A percentile compares a stretch with the other conserved stretches of the same genome.
phyloP scores from a whole-genome alignment of 2,329 filamentous ascomycete genomes.

The Gnomoniopsis sp. region DNA sequence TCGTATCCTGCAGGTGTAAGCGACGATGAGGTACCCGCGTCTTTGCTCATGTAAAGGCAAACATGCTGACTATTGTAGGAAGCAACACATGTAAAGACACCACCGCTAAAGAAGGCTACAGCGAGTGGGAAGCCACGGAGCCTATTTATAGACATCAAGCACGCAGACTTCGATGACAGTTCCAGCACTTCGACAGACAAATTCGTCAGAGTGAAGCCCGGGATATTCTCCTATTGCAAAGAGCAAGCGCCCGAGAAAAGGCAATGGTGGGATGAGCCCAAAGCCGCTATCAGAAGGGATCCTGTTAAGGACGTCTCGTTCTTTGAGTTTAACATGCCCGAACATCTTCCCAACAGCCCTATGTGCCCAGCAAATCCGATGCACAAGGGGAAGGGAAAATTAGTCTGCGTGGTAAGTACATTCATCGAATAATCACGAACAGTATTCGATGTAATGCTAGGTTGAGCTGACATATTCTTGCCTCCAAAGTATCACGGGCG shows the following conservation, averaged over 20 bases:
- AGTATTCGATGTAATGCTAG: neutral
- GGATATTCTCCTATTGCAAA: neutral
- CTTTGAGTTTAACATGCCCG: conserved; percentile 48
- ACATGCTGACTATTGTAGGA: neutral
- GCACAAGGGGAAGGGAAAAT: conserved; percentile 41
- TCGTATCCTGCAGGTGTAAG: conserved; percentile 16
- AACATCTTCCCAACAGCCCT: conserved; percentile 49
- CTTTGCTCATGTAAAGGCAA: neutral
- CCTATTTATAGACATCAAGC: conserved; percentile 6
- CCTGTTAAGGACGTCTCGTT: conserved; percentile 13
- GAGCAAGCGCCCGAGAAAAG: conserved; percentile 12
- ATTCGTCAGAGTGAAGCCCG: neutral
- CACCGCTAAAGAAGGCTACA: neutral
- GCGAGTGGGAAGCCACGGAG: neutral
- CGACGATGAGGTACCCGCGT: neutral
- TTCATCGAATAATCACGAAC: neutral
- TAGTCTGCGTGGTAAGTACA: conserved; percentile 40
- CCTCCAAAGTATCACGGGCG: conserved; percentile 19
- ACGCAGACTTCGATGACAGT: neutral
- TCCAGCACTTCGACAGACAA: neutral
- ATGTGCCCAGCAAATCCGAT: conserved; percentile 48
- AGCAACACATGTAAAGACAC: neutral
- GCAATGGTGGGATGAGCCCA: conserved; percentile 31
- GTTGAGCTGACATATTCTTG: neutral
- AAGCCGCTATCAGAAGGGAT: conserved; percentile 21